Evolutionary conservation across 2,329 filamentous ascomycete species (phyloP), one percentile per base, ranked within the genome.

Genomic region (Diplocarpon rosae): DNA sequence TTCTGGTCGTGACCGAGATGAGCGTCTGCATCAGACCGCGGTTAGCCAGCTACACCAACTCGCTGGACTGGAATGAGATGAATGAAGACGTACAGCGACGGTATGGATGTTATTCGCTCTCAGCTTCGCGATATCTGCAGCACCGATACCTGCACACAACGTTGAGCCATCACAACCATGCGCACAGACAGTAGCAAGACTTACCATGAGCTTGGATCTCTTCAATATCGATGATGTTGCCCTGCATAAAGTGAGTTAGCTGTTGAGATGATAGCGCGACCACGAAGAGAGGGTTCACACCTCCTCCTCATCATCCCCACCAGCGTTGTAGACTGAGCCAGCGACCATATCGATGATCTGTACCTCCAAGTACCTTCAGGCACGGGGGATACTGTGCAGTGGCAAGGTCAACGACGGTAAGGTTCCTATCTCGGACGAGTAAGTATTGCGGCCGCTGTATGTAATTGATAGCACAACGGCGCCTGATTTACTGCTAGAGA

Each of bases 71-170:
- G 20, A 7, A 24, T 24, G 20, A 36, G 14, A 11, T 12, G 2
- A 8, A 16, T 34, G 14, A 16, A 16, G 15, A 50, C 66, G 56
- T 65, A 80, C 76, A 45, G 75, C 71, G 54, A 83, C 69, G 9
- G 80, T 83, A 61, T 75, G 75, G 57, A 73, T 80, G 14, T 76
- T 75, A 56, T 75, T 74, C 2, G 67, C 62, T 59, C 80, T 83
- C 39, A 83, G 65, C 60, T 82, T 83, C 7, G 69, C 66, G 52
- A 84, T 82, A 57, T 84, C 80, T 2, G 75, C 69, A 28, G 73
- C 76, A 44, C 75, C 74, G 52, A 84, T 77, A 34, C 79, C 74
- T 75, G 43, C 5, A 46, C 37, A 10, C 6, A 31, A 53, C 20
- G 59, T 49, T 28, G 28, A 36, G 29, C 20, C n/a, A 27, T 3